These are phyloP conservation scores for Haematococcus sp. DNA, from an alignment of 139 green algal species.

Conservation along the genomic window DNA sequence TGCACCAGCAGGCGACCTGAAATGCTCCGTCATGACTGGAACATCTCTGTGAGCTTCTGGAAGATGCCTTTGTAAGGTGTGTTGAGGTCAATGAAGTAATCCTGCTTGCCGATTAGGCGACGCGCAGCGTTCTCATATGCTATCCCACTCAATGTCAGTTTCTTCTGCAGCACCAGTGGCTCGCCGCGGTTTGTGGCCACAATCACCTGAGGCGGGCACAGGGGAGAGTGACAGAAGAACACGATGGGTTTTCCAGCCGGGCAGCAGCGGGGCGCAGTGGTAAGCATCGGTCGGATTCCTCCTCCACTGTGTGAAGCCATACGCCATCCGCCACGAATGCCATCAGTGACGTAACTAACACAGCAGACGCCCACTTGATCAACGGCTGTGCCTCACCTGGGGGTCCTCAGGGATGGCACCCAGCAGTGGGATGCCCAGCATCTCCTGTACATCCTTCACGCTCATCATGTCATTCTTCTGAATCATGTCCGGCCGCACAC, in stretches of 20 bases:
- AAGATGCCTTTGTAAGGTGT: constrained; percentile 53
- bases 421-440: constrained; percentile 82
- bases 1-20: no score
- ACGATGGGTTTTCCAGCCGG: no score
- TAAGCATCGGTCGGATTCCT: no score
- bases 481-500: constrained; percentile 61
- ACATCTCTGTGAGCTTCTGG: constrained; percentile 39
- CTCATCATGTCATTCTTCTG: constrained; percentile 89
- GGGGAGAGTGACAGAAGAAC: no score
- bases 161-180: constrained; percentile 87
- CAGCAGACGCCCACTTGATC: background rate
- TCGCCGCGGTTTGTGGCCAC: constrained; percentile 87
- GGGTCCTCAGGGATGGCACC: constrained; percentile 72
- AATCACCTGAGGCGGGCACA: constrained; percentile 61
- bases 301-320: no score
- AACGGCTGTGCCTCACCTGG: constrained; percentile 32
- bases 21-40: constrained; percentile 4
- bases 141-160: constrained; percentile 82
- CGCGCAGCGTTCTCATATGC: constrained; percentile 84
- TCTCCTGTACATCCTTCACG: constrained; percentile 86
- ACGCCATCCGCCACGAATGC: no score
- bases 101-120: constrained; percentile 74
- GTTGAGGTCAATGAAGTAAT: constrained; percentile 56
- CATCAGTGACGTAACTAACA: no score
- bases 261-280: no score